Base-by-base conservation (phyloP, 2,329 filamentous ascomycete genomes). In the Dothideomycetidae sp. region DNA sequence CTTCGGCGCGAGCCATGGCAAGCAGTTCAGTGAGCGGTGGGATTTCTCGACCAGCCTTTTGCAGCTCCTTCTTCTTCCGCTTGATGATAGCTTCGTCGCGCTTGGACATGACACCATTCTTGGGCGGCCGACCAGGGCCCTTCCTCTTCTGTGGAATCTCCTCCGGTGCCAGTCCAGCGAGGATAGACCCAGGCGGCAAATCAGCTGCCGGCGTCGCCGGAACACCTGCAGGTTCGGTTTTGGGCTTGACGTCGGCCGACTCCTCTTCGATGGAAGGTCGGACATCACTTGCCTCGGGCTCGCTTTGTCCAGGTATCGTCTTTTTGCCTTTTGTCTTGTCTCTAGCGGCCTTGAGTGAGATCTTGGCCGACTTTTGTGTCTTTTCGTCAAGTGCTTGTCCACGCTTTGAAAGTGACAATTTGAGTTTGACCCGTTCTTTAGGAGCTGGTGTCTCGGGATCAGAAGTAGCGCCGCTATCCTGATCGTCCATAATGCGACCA, bases 51-150 rank as follows among this genome's bases (percentile, higher is more conserved):
- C 52, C 52, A 26, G 42, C 36, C 32, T 54, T 55, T 26, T 57
- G 51, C 34, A 50, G 53, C 42, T 59, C 56, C 41, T 50, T 57
- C 40, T 44, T 50, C 48, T 43, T 62, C 21, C 50, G 47, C 36
- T 52, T 55, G 31, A 53, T 50, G 18, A 50, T 48, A 5, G 51
- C 43, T 41, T 54, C 46, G 40, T 85, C 78, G 40, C 81, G 68
- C 58, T 85, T 85, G 1, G 81, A 86, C 73, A 85, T 82, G 52
- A 84, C 70, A 17, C 81, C 81, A 50, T 86, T 81, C 60, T 86
- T 86, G 0, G 81, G 81, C 13, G 81, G 81, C 37, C 81, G 66
- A n/a, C 81, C 81, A 7, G 81, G 81, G 10, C 81, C 81, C 47
- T 81, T 75, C 44, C 79, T 77, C 57, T 73, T 79, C 17, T 73